Evolutionary conservation across 345 rosid species (phyloP).

Genomic region (Dipteronia dyeriana): DNA sequence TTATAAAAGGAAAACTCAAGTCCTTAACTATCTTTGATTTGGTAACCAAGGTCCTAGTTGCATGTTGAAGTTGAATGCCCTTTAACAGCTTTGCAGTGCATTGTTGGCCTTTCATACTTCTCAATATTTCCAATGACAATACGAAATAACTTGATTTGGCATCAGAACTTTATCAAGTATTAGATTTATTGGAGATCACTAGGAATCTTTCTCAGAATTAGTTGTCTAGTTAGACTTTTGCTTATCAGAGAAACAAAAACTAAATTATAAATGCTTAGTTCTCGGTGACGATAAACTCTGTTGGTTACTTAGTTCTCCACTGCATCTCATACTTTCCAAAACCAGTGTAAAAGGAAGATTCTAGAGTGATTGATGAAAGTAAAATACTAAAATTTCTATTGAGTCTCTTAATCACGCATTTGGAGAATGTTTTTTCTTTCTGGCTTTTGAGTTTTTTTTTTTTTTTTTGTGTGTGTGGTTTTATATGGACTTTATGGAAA

Average conservation of each 20-base stretch:
- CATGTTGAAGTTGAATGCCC: not conserved
- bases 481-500: not conserved
- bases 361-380: not conserved
- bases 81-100: not conserved
- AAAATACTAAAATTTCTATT: not conserved
- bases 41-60: not conserved
- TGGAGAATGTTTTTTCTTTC: not conserved
- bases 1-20: not conserved
- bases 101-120: not conserved
- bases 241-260: not conserved
- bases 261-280: not conserved
- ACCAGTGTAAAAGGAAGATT: not conserved
- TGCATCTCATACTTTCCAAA: not conserved
- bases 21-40: not conserved
- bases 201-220: not conserved
- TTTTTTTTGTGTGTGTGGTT: not conserved
- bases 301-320: too few relatives aligned
- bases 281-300: not conserved
- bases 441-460: not conserved
- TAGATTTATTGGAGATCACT: not conserved
- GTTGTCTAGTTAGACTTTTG: not conserved
- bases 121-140: not conserved
- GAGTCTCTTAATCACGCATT: not conserved
- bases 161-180: not conserved
- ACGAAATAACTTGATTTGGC: not conserved